These are phyloP conservation scores for Talaromyces sp. DNA, from an alignment of 2,329 filamentous ascomycete genomes.

Conservation along the genomic window DNA sequence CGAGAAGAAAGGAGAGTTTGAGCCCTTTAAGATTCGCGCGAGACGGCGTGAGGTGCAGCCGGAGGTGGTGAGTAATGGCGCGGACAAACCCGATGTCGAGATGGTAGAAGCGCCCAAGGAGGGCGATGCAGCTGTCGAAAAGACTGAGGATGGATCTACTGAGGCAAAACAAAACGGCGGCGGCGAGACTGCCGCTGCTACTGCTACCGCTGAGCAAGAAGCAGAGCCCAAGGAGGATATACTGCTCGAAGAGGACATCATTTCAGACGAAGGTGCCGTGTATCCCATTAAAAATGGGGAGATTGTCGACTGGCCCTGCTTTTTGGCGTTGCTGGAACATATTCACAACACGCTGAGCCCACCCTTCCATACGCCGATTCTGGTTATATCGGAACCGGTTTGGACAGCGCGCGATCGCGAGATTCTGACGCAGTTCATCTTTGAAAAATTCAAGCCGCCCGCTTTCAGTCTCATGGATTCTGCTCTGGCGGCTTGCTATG, in stretches of 20 bases:
- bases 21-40: conserved; percentile 73
- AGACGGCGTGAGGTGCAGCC: conserved; percentile 25
- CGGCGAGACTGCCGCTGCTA: not conserved
- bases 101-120: conserved; percentile 38
- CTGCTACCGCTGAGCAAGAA: conserved; percentile 11
- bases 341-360: conserved; percentile 85
- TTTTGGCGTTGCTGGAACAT: conserved; percentile 88
- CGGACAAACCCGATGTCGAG: conserved; percentile 35
- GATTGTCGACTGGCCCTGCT: conserved; percentile 86
- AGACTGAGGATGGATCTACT: not conserved
- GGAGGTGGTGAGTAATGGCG: conserved; percentile 21
- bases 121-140: not conserved
- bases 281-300: conserved; percentile 78
- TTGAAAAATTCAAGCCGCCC: conserved; percentile 94
- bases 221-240: conserved; percentile 36
- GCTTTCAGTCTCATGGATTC: conserved; percentile 87
- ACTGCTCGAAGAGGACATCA: conserved; percentile 81
- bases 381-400: conserved; percentile 81
- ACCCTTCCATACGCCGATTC: conserved; percentile 87
- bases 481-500: conserved; percentile 71
- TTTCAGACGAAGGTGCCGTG: conserved; percentile 81
- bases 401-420: conserved; percentile 89
- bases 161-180: not conserved
- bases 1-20: conserved; percentile 70
- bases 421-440: conserved; percentile 85